These are phyloP conservation scores for Gonapodya sp. DNA, from an alignment of 192 early-diverging fungal species.

Conservation along the genomic window DNA sequence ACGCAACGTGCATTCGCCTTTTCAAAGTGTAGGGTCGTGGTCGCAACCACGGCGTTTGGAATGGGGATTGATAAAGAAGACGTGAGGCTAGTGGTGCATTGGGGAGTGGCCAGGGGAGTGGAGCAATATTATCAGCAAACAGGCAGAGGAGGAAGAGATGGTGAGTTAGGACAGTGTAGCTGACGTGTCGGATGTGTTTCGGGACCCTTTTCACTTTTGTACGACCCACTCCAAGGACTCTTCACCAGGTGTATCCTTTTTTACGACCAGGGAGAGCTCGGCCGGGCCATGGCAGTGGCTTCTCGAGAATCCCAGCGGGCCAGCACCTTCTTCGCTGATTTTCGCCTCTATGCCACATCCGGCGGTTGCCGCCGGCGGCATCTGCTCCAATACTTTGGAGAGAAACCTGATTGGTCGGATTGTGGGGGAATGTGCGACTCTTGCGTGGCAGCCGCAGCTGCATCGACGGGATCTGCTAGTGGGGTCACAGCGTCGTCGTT, in stretches of 20 bases:
- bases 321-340: background rate
- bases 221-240: background rate
- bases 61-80: conserved; percentile 15
- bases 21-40: background rate
- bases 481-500: background rate
- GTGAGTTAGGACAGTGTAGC: background rate
- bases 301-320: background rate
- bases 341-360: background rate
- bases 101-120: background rate
- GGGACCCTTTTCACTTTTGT: no score
- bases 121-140: conserved; percentile 13
- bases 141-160: conserved; percentile 12
- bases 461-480: background rate
- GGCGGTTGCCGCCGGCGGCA: background rate
- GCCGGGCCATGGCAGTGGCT: background rate
- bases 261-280: background rate
- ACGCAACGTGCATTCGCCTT: conserved; percentile 2
- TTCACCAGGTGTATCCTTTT: background rate
- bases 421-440: background rate
- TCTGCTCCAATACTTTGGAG: background rate
- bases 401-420: background rate
- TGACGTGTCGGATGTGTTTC: no score
- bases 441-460: background rate
- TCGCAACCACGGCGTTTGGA: background rate
- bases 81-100: conserved; percentile 13